Base-by-base conservation (phyloP, 768 basidiomycete species). In the Kwoniella bestiolae region DNA sequence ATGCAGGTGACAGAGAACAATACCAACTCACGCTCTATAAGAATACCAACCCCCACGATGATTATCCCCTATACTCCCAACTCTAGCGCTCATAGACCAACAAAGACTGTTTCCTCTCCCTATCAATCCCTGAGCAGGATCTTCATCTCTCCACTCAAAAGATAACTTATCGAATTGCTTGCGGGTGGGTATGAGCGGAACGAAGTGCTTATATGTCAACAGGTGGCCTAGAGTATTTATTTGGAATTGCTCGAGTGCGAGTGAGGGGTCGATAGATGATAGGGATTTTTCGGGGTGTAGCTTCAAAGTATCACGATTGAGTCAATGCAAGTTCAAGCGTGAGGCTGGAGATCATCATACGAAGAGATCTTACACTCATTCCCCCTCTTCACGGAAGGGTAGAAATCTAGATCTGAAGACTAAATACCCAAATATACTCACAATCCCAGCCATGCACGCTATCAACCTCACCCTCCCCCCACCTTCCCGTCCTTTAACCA, bases 201-300 rank as follows among this genome's bases (percentile, higher is more conserved):
- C 72, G 47, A 84, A 83, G 65, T 84, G 82, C 62, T 83, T 83
- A 75, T 82, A 84, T 1, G 82, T 75, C 49, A 83, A 73, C 29
- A 83, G 76, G 56, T 83, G 83, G 8, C 82, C 82, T 31, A 84
- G 79, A 5, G 83, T 81, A 71, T 84, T 84, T 69, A 84, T 78
- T 64, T 79, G 75, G 74, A 81, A 82, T n/a, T 78, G 72, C 21
- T 76, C 67, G 21, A 80, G 72, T 5, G 79, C 72, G 11, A 74
- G 56, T 1, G 71, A 50, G 2, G 60, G 50, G 50, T 77, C 63
- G 55, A 84, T 72, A 23, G 80, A 71, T 5, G 71, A 59, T 16
- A 84, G 68, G 3, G 81, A 80, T 67, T 83, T 84, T 68, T 84
- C 83, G 2, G 83, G 78, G 51, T 82, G 80, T 5, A 84, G 77